Base-by-base conservation (phyloP, 306 rosid species). In the Erythrophleum fordii region DNA sequence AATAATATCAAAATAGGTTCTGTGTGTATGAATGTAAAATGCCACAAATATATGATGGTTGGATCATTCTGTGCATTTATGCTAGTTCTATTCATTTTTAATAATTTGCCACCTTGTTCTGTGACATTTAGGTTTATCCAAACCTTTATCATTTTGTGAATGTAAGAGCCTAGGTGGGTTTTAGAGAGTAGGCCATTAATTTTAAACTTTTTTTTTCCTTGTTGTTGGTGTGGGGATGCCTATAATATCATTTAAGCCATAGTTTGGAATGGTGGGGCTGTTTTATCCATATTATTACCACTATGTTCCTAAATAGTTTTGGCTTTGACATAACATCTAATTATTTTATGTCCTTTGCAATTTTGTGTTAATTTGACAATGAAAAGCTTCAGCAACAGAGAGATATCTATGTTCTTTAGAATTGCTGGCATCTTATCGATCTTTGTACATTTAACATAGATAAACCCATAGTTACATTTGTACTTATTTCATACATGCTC, bases 321-420 rank as follows among this genome's bases (percentile, higher is more conserved):
- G 35, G 29, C 70, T 37, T 67, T 49, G 46, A 25, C 31, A 3
- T 81, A 58, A 86, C 75, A 20, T 80, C 65, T 71, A 4, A 18
- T 72, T 52, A 26, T 69, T 58, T 46, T 77, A 22, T 80, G 80
- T 72, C 68, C 71, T 45, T 85, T 83, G 83, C 90, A 96, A 87
- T 93, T 96, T 67, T 96, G 99, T 86, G 93, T 96, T 83, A 93
- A 96, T 86, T 87, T 96, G 89, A 96, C 99, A 4, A 96, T 85
- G 99, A 96, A 90, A 96, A 96, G 88, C 98, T 96, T 72, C 99
- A 96, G 87, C 99, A 96, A 52, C 99, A 93, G 46, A 61, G 29
- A 62, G 37, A 49, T 22, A 77, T 69, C 53, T 44, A 26, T 58
- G 80, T 86, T 80, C 61, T 71, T 77, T 61, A 45, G 45, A 67